phyloP scores from a whole-genome alignment of 345 rosid genomes.

The Cardamine chenopodiifolia region DNA sequence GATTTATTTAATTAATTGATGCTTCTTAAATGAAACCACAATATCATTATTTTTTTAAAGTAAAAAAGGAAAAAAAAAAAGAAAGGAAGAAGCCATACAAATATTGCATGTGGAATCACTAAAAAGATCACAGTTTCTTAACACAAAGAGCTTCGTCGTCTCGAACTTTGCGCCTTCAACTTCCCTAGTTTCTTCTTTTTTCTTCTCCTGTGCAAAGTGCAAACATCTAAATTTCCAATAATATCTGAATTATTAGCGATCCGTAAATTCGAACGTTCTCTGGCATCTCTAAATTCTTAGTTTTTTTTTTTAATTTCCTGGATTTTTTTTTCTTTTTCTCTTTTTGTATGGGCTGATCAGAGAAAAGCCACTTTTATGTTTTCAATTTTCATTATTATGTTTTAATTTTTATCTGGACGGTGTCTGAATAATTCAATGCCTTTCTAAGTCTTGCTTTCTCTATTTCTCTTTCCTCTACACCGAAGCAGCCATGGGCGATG shows the following conservation, averaged over 20 bases:
- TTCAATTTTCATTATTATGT: conserved; percentile 34
- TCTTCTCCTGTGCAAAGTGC: conserved; percentile 26
- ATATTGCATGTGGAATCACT: conserved; percentile 21
- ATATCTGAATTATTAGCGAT: conserved; percentile 19
- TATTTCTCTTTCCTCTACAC: conserved; percentile 2
- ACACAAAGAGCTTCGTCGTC: conserved; percentile 29
- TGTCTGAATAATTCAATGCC: conserved; percentile 56
- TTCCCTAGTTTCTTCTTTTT: conserved; percentile 10
- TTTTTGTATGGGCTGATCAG: conserved; percentile 35
- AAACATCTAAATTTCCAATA: conserved; percentile 18
- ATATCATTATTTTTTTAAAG: neutral
- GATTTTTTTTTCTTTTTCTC: neutral
- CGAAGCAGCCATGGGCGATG: conserved; percentile 66
- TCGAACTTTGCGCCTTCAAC: conserved; percentile 34
- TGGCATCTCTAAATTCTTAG: conserved; percentile 9
- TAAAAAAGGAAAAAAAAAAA: too few species aligned
- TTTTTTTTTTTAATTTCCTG: neutral
- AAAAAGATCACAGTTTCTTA: conserved; percentile 24
- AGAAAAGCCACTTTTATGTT: conserved; percentile 36
- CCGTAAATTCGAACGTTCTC: conserved; percentile 38
- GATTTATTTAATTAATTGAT: neutral
- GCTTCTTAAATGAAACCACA: neutral
- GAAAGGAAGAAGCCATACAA: conserved; percentile 14
- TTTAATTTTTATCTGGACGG: conserved; percentile 34
- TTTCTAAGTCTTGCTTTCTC: conserved; percentile 48